Conservation (phyloP, 23 red algal species). For the Cyanidium caldarium region DNA sequence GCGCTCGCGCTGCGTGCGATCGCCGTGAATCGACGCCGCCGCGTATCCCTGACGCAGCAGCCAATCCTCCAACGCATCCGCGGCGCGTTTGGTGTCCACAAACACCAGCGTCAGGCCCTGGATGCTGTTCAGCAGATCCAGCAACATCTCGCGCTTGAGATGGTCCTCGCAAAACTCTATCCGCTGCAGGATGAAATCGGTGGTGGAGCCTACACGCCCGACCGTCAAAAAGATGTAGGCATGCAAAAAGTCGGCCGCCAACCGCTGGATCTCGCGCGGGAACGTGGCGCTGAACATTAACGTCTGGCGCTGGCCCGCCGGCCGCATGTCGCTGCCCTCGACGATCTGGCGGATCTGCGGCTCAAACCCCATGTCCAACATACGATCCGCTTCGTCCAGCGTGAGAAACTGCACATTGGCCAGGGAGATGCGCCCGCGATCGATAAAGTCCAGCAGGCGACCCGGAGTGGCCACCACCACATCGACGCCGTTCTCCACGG, state of each 20-base stretch:
- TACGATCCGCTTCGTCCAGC: constrained; percentile 95
- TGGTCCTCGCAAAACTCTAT: constrained; percentile 65
- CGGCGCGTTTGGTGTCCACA: constrained; percentile 93
- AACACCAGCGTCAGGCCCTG: constrained; percentile 84
- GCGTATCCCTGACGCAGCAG: constrained; percentile 63
- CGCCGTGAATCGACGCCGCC: constrained; percentile 95
- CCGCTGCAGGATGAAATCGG: constrained; percentile 94
- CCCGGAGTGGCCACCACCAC: constrained; percentile 93
- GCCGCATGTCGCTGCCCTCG: constrained; percentile 50
- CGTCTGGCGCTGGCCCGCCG: constrained; percentile 63
- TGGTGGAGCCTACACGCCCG: constrained; percentile 95
- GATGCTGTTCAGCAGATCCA: constrained; percentile 80
- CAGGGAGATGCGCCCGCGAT: constrained; percentile 68
- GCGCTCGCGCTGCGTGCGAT: constrained; percentile 83
- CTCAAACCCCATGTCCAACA: constrained; percentile 99
- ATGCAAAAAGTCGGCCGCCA: constrained; percentile 91
- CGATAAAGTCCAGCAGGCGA: constrained; percentile 84
- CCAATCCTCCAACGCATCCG: constrained; percentile 75
- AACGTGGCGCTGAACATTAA: constrained; percentile 98
- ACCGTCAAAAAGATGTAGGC: constrained; percentile 98
- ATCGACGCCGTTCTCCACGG: constrained; percentile 72
- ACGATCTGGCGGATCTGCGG: constrained; percentile 99
- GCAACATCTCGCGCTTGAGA: constrained; percentile 71
- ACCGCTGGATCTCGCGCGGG: constrained; percentile 84
- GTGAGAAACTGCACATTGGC: constrained; percentile 69